Evolutionary conservation across 768 basidiomycete genomes (phyloP).

Genomic region (Suillus subluteus): DNA sequence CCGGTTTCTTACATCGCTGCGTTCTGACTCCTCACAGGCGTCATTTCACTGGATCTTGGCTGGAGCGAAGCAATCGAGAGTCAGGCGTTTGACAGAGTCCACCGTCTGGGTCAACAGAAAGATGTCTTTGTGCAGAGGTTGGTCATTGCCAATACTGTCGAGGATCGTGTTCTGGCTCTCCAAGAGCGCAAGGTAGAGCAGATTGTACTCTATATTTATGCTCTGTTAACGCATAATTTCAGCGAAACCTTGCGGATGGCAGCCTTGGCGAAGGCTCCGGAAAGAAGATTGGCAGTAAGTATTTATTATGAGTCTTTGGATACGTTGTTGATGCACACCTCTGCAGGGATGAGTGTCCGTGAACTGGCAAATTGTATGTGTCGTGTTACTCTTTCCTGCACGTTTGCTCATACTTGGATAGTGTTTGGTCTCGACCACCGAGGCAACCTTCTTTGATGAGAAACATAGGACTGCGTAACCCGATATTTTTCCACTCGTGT

Average conservation of each 20-base stretch:
- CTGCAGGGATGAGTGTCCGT: conserved; percentile 47
- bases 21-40: conserved; percentile 28
- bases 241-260: conserved; percentile 57
- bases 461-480: background rate
- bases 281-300: conserved; percentile 59
- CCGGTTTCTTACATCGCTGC: background rate
- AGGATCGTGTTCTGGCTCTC: conserved; percentile 69
- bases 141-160: conserved; percentile 63
- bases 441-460: conserved; percentile 18
- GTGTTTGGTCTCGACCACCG: conserved; percentile 32
- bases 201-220: background rate
- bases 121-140: conserved; percentile 57
- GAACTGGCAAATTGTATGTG: conserved; percentile 48
- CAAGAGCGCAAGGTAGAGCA: conserved; percentile 60
- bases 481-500: background rate
- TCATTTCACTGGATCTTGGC: conserved; percentile 64
- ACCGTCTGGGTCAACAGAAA: conserved; percentile 59
- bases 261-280: conserved; percentile 64
- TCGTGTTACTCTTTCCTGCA: background rate
- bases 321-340: conserved; percentile 7
- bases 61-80: conserved; percentile 68
- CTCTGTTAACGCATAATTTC: conserved; percentile 4
- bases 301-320: background rate
- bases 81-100: conserved; percentile 62
- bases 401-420: conserved; percentile 12